Evolutionary conservation across 352 stramenopile species (phyloP), one percentile per base, ranked within the genome.

Genomic region (Globisporangium spinosum): DNA sequence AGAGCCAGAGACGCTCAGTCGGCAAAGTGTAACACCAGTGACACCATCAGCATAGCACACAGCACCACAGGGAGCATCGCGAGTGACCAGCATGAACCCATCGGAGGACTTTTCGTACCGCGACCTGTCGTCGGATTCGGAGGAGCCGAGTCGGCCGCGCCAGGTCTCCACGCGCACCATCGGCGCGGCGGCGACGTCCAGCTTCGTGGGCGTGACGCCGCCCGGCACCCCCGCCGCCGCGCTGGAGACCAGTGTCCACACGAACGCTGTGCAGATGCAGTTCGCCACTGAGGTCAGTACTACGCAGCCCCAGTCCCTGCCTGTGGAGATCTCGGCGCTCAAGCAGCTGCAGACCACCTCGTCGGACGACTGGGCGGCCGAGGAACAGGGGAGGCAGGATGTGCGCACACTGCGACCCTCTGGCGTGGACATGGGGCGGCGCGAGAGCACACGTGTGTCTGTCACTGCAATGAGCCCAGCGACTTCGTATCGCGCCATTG

Each of bases 301-400:
- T 6, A 12, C 17, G 17, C 43, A 51, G 43, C 6, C 13, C 3
- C 43, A 51, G 8, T 17, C 23, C 17, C 43, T 5, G 43, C 17
- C 32, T 2, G 20, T 40, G 6, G 25, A 5, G 10, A 15, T 54
- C 2, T 22, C 56, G 3, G 29, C 34, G 9, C 0, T 57, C 32
- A 70, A 65, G 47, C 40, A 53, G 5, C 32, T 70, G 65, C 56
- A 64, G 7, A 25, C 35, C 0, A 45, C 13, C 45, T 61, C 56
- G 34, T 70, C 65, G 32, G 65, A 70, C 23, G 65, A 70, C 35
- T 70, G 65, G 65, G 58, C 65, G 17, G 22, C 10, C 1, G 65
- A 65, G 25, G 65, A 70, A 20, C 43, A 62, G 32, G 35, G 43
- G 0, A 58, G 34, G 13, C 29, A 65, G 22, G 65, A 70, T 6